A percentile compares a stretch with the other conserved stretches of the same genome.
These are phyloP conservation scores for Coemansia sp. DNA, from an alignment of 192 early-diverging fungal genomes.

Conservation along the genomic window DNA sequence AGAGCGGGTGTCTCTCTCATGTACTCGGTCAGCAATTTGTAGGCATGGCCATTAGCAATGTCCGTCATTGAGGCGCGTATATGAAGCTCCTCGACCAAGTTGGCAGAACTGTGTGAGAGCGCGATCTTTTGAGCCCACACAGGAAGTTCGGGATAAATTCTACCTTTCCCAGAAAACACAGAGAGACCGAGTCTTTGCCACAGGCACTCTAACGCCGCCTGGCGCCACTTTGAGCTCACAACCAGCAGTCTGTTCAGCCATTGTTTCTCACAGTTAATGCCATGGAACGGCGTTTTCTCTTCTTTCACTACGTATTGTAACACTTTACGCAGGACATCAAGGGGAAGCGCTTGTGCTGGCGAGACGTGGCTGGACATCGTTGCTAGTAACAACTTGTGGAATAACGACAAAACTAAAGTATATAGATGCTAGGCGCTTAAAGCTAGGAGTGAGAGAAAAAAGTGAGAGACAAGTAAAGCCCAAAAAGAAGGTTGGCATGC, in stretches of 20 bases:
- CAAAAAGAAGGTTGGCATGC: neutral
- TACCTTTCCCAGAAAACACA: neutral
- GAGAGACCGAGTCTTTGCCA: neutral
- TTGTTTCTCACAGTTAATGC: neutral
- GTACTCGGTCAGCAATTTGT: neutral
- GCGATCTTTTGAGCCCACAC: neutral
- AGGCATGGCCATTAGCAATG: neutral
- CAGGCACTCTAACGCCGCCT: neutral
- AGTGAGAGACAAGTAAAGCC: neutral
- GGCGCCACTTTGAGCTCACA: neutral
- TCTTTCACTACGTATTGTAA: neutral
- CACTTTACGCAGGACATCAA: neutral
- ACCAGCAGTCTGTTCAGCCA: slow-evolving; percentile 1
- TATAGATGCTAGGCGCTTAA: neutral
- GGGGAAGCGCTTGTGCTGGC: neutral
- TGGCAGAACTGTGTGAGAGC: neutral
- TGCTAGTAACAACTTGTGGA: neutral
- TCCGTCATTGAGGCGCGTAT: neutral
- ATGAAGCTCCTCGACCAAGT: neutral
- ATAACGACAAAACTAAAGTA: neutral
- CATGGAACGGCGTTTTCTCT: neutral
- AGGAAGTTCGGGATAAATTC: neutral
- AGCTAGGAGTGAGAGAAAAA: neutral
- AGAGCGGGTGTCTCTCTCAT: neutral
- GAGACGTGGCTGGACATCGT: neutral